phyloP scores from a whole-genome alignment of 306 rosid species.

The Gastrolobium villosum region DNA sequence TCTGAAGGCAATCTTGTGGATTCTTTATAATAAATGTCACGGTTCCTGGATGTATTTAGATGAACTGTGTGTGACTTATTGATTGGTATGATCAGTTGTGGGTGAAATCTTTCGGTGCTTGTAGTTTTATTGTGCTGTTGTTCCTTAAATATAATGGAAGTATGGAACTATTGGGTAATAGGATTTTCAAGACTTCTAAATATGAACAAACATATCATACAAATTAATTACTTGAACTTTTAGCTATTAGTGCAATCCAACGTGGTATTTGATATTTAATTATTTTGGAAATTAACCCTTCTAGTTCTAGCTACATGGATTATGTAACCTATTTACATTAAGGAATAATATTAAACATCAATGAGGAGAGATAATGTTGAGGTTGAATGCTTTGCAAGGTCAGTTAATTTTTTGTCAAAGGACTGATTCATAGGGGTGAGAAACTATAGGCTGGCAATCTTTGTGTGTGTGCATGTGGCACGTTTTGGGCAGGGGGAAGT shows the following conservation, averaged over 20 bases:
- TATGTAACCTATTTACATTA: background rate
- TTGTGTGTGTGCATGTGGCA: background rate
- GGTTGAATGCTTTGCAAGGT: conserved; percentile 25
- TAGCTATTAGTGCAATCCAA: conserved; percentile 19
- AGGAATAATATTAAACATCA: background rate
- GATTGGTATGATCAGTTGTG: background rate
- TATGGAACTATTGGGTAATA: conserved; percentile 1
- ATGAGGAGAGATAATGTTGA: background rate
- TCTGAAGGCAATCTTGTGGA: background rate
- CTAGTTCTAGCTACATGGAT: background rate
- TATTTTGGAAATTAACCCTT: conserved; percentile 10
- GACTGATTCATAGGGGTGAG: background rate
- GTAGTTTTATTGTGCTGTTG: conserved; percentile 23
- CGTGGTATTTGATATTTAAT: conserved; percentile 13
- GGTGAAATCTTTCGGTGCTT: conserved; percentile 2
- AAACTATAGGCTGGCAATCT: background rate
- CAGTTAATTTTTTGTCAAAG: conserved; percentile 7
- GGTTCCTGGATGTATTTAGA: conserved; percentile 20
- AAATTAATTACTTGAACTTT: background rate
- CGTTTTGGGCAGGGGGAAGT: background rate
- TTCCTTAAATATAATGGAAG: conserved; percentile 29
- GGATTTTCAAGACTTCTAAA: background rate
- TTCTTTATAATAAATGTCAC: conserved; percentile 4
- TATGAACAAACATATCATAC: conserved; percentile 1
- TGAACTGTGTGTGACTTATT: background rate